Base-by-base conservation (phyloP, 345 rosid genomes). In the Pseudoturritis turrita region DNA sequence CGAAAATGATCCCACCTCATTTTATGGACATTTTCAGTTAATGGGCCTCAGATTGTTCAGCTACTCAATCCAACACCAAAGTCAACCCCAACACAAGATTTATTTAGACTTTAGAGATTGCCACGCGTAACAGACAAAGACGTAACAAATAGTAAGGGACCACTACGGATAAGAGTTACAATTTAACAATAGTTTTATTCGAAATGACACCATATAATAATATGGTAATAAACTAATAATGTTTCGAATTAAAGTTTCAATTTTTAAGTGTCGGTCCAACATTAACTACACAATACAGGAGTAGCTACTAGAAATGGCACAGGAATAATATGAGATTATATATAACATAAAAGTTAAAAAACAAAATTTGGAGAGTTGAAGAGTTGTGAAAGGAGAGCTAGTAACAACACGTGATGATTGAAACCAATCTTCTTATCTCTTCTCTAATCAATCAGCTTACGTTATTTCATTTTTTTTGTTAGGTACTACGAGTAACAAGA, bases 391-490 rank as follows among this genome's bases (percentile, higher is more conserved):
- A 45, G 37, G 28, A 28, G 21, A 39, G 44, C n/a, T n/a, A 52
- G n/a, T 49, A 61, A 62, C 66, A 71, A 29, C 67, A 45, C 71
- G 77, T 74, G 77, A 59, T 61, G 14, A 62, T 37, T n/a, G 41
- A 60, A 43, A 67, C 56, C 55, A 67, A 74, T 53, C 72, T 68
- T 35, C 74, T 61, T 60, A 43, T 75, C 55, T 67, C 15, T 23
- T 58, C 25, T 25, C 12, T 46, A 37, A 19, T 51, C 31, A 73
- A 55, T 25, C 47, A 46, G 22, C 49, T 56, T 33, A 59, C 56
- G 68, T 43, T 51, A 60, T 43, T 52, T 60, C 63, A 43, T 23
- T 33, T 33, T 33, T 44, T 59, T 23, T 43, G 39, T 68, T 43
- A 17, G 46, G 41, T 51, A 41, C 23, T 13, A 17, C 22, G 5